Evolutionary conservation across 225 moss, liverwort and hornwort genomes (phyloP), one percentile per base, ranked within the genome.

Genomic region (Bryum argenteum): DNA sequence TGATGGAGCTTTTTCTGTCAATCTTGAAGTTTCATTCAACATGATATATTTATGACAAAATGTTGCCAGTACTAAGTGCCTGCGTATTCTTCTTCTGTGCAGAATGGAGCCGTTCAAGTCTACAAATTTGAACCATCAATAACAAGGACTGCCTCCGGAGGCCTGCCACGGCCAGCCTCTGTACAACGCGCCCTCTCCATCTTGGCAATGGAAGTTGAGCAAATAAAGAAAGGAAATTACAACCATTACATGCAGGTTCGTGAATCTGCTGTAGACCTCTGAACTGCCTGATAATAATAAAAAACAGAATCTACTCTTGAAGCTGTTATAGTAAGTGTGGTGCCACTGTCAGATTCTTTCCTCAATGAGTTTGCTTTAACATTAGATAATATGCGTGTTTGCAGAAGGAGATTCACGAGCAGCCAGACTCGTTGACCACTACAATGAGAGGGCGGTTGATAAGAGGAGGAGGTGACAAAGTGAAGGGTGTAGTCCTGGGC

Each of bases 141-240:
- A n/a, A 70, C 84, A 45, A 88, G 88, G 78, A 90, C 72, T 59
- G 78, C 83, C 33, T 74, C 82, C 19, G 87, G 91, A 44, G 84
- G 85, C 50, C 79, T 94, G 70, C 81, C 87, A 74, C 91, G 94
- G 78, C 92, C 91, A 67, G 90, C 98, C 57, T 98, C 98, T 56
- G 75, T 98, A 13, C 85, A 91, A 63, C 91, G 94, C 67, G 98
- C 98, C 10, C 88, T 98, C 28, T 98, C 94, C 69, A 87, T 91
- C 61, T 81, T 98, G 61, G 98, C 88, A n/a, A 89, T 98, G 94
- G 98, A 98, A 78, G 98, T 98, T 38, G 98, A 94, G 81, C 98
- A 98, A 74, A 98, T 98, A 66, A 91, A 91, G 87, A 94, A 93
- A 74, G 98, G 98, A 12, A 90, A 76, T 22, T 98, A 94, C 51